Base-by-base conservation (phyloP, 768 basidiomycete genomes). In the Jaapia argillacea region DNA sequence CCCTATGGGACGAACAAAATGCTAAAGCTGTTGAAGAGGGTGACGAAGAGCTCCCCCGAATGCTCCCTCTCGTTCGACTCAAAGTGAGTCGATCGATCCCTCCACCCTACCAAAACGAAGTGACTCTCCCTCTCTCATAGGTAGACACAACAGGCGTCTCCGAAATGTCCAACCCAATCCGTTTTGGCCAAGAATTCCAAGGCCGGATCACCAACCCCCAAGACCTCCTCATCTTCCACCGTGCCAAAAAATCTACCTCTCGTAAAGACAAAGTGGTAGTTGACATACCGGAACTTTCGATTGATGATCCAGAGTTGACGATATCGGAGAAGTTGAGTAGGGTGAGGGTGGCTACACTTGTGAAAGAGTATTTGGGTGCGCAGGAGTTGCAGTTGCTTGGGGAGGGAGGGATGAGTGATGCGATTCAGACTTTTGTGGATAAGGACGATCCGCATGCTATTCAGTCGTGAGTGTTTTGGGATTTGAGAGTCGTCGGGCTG, bases 381-480 rank as follows among this genome's bases (percentile, higher is more conserved):
- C 96, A 98, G 65, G 88, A 93, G 59, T 64, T 98, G 55, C 91
- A 96, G 66, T 64, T 98, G 41, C 66, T 98, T 14, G 88, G 85
- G 1, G 92, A 96, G 64, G 70, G 72, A 33, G 91, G 85, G 21
- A 87, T 99, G 85, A 83, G 81, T 31, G 87, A 92, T 58, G 96
- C 96, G 4, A 92, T 99, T 42, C 82, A 88, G 67, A 73, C 82
- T 62, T 98, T 87, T 63, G 93, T 99, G 46, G 93, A 97, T 61
- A 99, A 99, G 70, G 94, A 97, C 55, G 92, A 96, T 60, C 80
- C 77, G 23, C 86, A 92, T 66, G 90, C 94, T 6, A 94, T 99
- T 56, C 76, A 81, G 50, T 74, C 68, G 91, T 92, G 50, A 51
- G 85, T 74, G 24, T 25, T 16, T 41, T 24, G n/a, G n/a, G 43